phyloP scores from a whole-genome alignment of 2,329 filamentous ascomycete species.

The Niveomyces coronatus region DNA sequence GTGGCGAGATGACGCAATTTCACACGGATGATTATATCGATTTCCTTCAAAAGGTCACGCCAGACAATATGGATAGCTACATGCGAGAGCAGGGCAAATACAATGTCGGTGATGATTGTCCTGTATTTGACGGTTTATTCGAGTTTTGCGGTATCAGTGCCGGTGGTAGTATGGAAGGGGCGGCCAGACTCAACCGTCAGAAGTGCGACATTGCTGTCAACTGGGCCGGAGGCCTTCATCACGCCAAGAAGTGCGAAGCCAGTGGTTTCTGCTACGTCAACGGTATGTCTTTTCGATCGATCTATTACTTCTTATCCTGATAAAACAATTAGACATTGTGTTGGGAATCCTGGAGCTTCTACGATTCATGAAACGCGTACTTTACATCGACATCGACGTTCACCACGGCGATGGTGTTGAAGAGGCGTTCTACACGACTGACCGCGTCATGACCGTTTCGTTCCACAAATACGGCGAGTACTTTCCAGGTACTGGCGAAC shows the following conservation, averaged over 20 bases:
- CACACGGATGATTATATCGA: slow-evolving; percentile 94
- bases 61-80: slow-evolving; percentile 95
- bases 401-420: slow-evolving; percentile 91
- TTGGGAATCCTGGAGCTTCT: slow-evolving; percentile 89
- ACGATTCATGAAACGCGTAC: slow-evolving; percentile 82
- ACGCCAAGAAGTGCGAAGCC: slow-evolving; percentile 94
- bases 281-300: slow-evolving; percentile 40
- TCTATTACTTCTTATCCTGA: slow-evolving; percentile 6
- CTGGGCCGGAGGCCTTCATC: slow-evolving; percentile 94
- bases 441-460: slow-evolving; percentile 84
- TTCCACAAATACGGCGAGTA: slow-evolving; percentile 98
- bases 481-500: slow-evolving; percentile 84
- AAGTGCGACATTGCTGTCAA: slow-evolving; percentile 97
- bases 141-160: slow-evolving; percentile 93
- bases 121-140: slow-evolving; percentile 95
- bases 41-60: slow-evolving; percentile 88
- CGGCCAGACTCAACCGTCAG: slow-evolving; percentile 75
- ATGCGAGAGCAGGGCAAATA: slow-evolving; percentile 81
- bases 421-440: slow-evolving; percentile 86
- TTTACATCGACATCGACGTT: slow-evolving; percentile 95
- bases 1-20: slow-evolving; percentile 86
- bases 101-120: slow-evolving; percentile 94
- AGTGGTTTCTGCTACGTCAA: slow-evolving; percentile 99
- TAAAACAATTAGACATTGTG: slow-evolving; percentile 63
- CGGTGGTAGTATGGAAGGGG: slow-evolving; percentile 88